Conservation (phyloP, 495 filamentous ascomycete species). For the Neurospora pannonica region DNA sequence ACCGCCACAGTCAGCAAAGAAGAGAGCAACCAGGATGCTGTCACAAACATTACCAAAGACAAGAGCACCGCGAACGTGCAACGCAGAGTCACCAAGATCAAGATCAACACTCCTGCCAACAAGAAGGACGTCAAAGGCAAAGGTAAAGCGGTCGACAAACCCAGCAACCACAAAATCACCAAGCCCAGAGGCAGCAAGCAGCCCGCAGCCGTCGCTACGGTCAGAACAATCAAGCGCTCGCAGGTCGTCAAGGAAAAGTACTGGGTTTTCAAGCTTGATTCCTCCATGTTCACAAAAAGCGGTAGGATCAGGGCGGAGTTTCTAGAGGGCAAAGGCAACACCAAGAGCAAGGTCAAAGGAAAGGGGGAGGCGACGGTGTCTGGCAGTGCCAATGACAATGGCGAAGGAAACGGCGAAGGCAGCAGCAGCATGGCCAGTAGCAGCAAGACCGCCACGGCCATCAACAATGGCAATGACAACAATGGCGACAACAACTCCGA, state of each 20-base stretch:
- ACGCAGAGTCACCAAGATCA: not conserved
- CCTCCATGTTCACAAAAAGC: not conserved
- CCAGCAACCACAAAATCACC: not conserved
- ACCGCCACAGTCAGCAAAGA: not conserved
- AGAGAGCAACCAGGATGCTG: not conserved
- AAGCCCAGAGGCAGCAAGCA: not conserved
- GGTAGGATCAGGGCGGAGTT: not conserved
- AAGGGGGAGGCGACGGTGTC: not conserved
- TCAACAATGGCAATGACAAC: not conserved
- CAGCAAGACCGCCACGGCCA: not conserved
- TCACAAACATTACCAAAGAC: not conserved
- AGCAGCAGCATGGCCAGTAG: not conserved
- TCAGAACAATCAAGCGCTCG: not conserved
- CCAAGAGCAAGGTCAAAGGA: not conserved
- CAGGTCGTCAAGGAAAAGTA: not conserved
- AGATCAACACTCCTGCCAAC: not conserved
- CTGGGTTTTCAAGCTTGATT: not conserved
- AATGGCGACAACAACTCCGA: not conserved
- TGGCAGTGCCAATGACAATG: not conserved
- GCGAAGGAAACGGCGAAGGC: not conserved
- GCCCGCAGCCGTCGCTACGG: not conserved
- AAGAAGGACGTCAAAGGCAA: not conserved
- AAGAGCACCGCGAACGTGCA: not conserved
- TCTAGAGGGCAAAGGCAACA: rapidly evolving
- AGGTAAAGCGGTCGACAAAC: not conserved